phyloP scores from a whole-genome alignment of 140 eudicot genomes.

The Flaveria floridana region DNA sequence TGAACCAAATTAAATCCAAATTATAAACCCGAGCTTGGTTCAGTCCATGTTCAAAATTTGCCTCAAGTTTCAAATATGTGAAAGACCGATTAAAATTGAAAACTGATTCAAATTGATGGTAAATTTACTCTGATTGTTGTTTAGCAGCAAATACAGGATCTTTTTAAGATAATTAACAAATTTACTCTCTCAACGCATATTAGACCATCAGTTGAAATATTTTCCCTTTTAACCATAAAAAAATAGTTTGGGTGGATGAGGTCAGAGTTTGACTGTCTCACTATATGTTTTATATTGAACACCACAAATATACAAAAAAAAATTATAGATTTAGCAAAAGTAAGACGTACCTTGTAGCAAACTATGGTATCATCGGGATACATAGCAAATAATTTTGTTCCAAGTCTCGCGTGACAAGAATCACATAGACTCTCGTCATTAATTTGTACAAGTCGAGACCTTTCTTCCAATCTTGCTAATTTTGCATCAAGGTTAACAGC shows the following conservation, averaged over 20 bases:
- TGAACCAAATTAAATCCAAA: no score
- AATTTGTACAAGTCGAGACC: conserved; percentile 89
- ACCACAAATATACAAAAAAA: not conserved
- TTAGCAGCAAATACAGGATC: not conserved
- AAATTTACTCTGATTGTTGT: not conserved
- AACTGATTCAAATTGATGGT: not conserved
- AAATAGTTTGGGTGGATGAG: conserved; percentile 7
- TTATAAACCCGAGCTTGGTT: no score
- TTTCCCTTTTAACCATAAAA: no score
- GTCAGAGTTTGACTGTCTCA: conserved; percentile 17
- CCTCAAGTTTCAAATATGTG: no score
- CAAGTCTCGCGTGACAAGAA: conserved; percentile 97
- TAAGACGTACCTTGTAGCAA: conserved; percentile 77
- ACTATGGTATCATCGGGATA: conserved; percentile 94
- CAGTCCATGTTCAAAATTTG: no score
- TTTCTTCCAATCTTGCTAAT: conserved; percentile 86
- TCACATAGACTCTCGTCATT: conserved; percentile 93
- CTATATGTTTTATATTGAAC: not conserved
- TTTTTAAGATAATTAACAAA: not conserved
- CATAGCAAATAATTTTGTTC: conserved; percentile 95
- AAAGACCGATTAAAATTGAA: no score
- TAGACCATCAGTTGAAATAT: not conserved
- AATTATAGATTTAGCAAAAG: not conserved
- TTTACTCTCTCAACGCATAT: not conserved
- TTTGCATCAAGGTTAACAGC: conserved; percentile 82